Conservation (phyloP, 2,329 filamentous ascomycete species). For the Arthroderma uncinatum region DNA sequence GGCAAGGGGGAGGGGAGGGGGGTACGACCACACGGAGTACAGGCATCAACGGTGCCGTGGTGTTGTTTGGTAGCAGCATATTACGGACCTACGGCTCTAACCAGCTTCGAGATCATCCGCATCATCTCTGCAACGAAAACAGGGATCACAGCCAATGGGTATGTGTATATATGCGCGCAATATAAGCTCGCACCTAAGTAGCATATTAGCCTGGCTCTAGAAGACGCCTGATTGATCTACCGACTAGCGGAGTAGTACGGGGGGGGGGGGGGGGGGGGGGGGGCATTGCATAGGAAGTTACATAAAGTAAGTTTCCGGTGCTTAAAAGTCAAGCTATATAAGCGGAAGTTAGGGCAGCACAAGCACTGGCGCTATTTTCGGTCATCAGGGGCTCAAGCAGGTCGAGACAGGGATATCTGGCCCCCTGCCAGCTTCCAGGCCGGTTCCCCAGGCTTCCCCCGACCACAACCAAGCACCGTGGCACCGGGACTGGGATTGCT, state of each 20-base stretch:
- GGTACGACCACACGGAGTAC: too few relatives aligned
- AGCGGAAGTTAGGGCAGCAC: background rate
- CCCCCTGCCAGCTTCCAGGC: too few relatives aligned
- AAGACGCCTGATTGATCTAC: background rate
- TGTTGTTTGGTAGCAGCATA: background rate
- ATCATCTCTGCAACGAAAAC: background rate
- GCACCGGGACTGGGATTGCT: background rate
- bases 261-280: too few relatives aligned
- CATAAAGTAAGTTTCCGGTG: too few relatives aligned
- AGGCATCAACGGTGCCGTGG: background rate
- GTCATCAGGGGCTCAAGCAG: background rate
- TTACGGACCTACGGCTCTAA: background rate
- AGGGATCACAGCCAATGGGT: background rate
- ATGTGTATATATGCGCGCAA: background rate
- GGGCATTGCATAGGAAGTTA: too few relatives aligned
- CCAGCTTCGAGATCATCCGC: background rate
- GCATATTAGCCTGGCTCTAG: background rate
- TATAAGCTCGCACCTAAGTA: background rate
- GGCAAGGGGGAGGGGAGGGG: too few relatives aligned
- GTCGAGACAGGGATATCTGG: background rate
- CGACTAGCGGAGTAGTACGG: too few relatives aligned
- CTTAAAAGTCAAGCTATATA: background rate
- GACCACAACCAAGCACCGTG: background rate
- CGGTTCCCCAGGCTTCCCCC: background rate
- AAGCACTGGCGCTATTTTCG: constrained; percentile 3